Evolutionary conservation across 345 rosid species (phyloP).

Genomic region (Aquilaria sinensis): DNA sequence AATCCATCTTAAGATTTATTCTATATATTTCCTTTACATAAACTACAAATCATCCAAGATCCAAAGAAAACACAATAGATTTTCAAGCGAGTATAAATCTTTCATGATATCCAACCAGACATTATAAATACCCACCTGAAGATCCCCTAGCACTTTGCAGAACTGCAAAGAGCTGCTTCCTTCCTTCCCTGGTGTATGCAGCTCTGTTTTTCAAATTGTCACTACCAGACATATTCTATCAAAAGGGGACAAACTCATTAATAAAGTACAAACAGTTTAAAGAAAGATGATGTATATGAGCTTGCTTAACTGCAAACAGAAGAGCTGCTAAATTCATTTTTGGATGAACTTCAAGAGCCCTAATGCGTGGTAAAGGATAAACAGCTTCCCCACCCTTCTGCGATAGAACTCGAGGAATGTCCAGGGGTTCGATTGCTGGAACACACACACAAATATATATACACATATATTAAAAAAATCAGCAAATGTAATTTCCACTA

Average conservation of each 20-base stretch:
- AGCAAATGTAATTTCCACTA: slow-evolving; percentile 7
- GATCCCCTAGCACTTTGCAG: slow-evolving; percentile 98
- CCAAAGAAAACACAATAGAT: neutral
- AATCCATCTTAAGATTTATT: too few species aligned
- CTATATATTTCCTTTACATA: too few species aligned
- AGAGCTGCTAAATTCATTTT: slow-evolving; percentile 83
- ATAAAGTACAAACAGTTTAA: slow-evolving; percentile 15
- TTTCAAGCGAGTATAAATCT: slow-evolving; percentile 9
- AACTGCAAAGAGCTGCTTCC: slow-evolving; percentile 96
- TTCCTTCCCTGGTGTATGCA: slow-evolving; percentile 86
- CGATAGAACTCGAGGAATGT: slow-evolving; percentile 81
- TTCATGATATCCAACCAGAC: slow-evolving; percentile 9
- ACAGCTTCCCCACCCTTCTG: slow-evolving; percentile 98
- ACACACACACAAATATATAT: slow-evolving; percentile 10
- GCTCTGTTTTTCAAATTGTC: slow-evolving; percentile 73
- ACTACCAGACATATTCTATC: slow-evolving; percentile 56
- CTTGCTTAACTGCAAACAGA: slow-evolving; percentile 75
- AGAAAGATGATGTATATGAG: slow-evolving; percentile 12
- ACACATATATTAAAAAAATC: neutral
- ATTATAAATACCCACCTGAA: slow-evolving; percentile 52
- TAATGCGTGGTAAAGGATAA: slow-evolving; percentile 85
- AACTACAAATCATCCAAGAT: too few species aligned
- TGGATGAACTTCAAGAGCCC: slow-evolving; percentile 83
- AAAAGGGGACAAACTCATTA: slow-evolving; percentile 13
- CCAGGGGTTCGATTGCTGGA: slow-evolving; percentile 86